Evolutionary conservation across 768 basidiomycete genomes (phyloP).

Genomic region (Rhizopogon sp.): DNA sequence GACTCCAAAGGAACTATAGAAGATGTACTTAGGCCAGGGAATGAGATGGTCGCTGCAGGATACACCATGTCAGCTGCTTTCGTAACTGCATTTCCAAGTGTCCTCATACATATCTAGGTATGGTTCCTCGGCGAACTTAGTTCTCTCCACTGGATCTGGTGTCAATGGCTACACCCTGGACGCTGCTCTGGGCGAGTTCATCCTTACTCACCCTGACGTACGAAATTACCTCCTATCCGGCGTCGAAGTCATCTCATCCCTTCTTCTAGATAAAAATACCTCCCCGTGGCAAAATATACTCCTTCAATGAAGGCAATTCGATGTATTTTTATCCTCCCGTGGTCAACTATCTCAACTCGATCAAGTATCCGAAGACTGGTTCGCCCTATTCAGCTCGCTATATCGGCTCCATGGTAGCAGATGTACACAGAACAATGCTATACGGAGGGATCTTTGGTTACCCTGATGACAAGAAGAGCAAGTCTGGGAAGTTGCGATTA

Average conservation of each 20-base stretch:
- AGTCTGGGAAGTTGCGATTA: slow-evolving; percentile 89
- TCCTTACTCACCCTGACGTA: slow-evolving; percentile 95
- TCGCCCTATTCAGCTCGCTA: slow-evolving; percentile 88
- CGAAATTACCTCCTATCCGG: slow-evolving; percentile 15
- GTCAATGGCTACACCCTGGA: slow-evolving; percentile 99
- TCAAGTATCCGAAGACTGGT: slow-evolving; percentile 80
- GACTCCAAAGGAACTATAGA: slow-evolving; percentile 75
- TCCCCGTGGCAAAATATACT: slow-evolving; percentile 95
- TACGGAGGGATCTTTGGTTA: slow-evolving; percentile 99
- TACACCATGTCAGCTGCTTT: slow-evolving; percentile 80
- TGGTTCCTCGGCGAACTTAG: slow-evolving; percentile 95
- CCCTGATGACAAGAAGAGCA: slow-evolving; percentile 96
- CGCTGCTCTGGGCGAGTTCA: slow-evolving; percentile 93
- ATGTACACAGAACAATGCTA: slow-evolving; percentile 92
- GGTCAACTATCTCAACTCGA: slow-evolving; percentile 76
- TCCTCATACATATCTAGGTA: slow-evolving; percentile 40
- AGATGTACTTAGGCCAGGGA: slow-evolving; percentile 91
- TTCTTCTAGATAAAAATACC: slow-evolving; percentile 80
- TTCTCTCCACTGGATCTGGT: slow-evolving; percentile 90
- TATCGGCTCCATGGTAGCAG: slow-evolving; percentile 99
- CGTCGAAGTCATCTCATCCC: slow-evolving; percentile 5
- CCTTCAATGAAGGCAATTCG: slow-evolving; percentile 98
- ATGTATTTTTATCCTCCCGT: slow-evolving; percentile 89
- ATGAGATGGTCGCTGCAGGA: slow-evolving; percentile 96
- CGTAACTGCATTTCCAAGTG: not conserved